Base-by-base conservation (phyloP, 495 filamentous ascomycete genomes). In the Penicillium macrosclerotiorum region DNA sequence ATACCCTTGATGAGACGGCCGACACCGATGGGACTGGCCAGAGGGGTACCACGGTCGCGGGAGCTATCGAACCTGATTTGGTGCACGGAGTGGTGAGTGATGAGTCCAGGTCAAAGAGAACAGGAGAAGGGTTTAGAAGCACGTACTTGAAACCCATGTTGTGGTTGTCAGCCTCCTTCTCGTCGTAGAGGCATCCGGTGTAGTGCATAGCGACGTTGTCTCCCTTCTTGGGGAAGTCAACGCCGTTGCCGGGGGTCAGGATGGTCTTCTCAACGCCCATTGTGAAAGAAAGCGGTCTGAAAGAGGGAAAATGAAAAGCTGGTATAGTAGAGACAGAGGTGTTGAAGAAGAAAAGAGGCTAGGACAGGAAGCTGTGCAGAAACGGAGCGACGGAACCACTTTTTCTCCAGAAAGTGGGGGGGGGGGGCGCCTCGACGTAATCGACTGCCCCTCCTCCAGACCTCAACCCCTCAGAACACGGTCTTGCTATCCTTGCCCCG, bases 1-100 rank as follows among this genome's bases (percentile, higher is more conserved):
- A 39, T 70, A 90, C 89, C 89, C 68, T 75, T 78, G 69, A 95
- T 95, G 51, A 95, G 83, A 58, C 75, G 73, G 37, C 88, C 87
- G 38, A 82, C 67, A 30, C 89, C 89, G 58, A 95, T 93, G 37
- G 66, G 41, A 27, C 77, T 82, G 23, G 71, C 62, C 54, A 94
- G 88, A 44, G 82, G 75, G 11, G 74, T 79, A 14, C 78, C 79
- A 24, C 60, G 62, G 41, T 54, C 40, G 47, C 75, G 69, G 27
- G 89, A 93, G 47, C 84, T 83, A 66, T 95, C 89, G 66, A 95
- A 93, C 57, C 88, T 94, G 57, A 16, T 11, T 5, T 20, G 13
- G 19, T 24, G 24, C 14, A 16, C n/a, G n/a, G 23, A 7, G 24
- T 8, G 14, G 43, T 46, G 4, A 37, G 43, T 24, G 24, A 5